Base-by-base conservation (phyloP, 352 stramenopile genomes). In the Phytophthora cryptogea region DNA sequence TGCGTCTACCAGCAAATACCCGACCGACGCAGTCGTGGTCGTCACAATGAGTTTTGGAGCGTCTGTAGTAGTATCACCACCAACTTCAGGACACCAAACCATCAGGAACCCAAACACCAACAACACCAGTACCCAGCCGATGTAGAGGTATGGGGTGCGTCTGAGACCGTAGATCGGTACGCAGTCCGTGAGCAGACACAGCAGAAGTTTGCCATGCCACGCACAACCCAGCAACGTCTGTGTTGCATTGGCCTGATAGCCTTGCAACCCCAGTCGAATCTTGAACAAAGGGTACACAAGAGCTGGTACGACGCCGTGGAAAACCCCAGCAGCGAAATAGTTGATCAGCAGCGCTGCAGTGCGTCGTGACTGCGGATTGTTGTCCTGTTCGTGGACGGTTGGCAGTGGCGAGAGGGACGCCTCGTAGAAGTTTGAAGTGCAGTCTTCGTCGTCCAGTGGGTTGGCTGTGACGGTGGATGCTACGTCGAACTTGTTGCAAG, bases 201-300 rank as follows among this genome's bases (percentile, higher is more conserved):
- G 63, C 5, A 83, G 55, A 20, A 92, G 76, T 56, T 88, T 90
- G 51, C 83, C 76, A 40, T 88, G 82, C 78, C 74, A 86, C 8
- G 78, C 76, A 52, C 86, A 84, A 17, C 73, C 80, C 4, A 90
- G 55, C 42, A 90, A 53, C 32, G 80, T 82, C 52, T 85, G 79
- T 3, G 65, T 54, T 31, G 80, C 65, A 54, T 88, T 88, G 27
- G 78, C 71, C 63, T 90, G 78, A 45, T 88, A 88, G 26, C 80
- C 72, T 58, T 93, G 60, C 17, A 90, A 55, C 5, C 76, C 70
- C 2, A 91, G 63, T 27, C 86, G 84, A 54, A 86, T 74, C 54
- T 89, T 89, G 66, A 91, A 87, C 26, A 94, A 62, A 32, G 84
- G 84, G 46, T 90, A 90, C 2, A 88, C 76, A 5, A 94, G 60